Base-by-base conservation (phyloP, 176 grass and related monocot species). In the Luzula sylvatica region DNA sequence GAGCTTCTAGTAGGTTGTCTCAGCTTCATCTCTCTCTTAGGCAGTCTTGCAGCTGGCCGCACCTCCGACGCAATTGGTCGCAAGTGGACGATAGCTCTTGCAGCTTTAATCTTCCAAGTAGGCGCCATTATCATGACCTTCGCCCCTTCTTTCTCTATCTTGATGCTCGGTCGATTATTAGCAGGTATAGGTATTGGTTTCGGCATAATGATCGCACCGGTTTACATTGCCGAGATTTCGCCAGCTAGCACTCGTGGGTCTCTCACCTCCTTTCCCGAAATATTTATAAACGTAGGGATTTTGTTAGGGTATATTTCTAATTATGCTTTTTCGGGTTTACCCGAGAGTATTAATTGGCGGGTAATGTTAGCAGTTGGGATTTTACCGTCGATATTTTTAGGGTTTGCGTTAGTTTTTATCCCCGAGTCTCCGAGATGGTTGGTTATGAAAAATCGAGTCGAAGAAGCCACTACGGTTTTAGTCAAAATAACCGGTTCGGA, bases 201-300 rank as follows among this genome's bases (percentile, higher is more conserved):
- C 23, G 87, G 82, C 19, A 26, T 94, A 6, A 79, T 94, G 87
- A 72, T 94, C 15, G 82, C 82, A 13, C 87, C 87, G 1, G 78
- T 94, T 55, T 94, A 94, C 68, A 87, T 94, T 32, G 75, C 75
- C 0, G 87, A 94, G 78, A 94, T 94, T 39, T 87, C 87, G 2
- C 87, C 87, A 0, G 70, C 82, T 3, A 23, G 25, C 11, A 46
- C 50, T 0, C 61, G 87, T 15, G 87, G 82, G 38, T 83, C 82
- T 0, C 51, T 94, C 11, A 75, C 87, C 8, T 87, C 87, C 20
- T 87, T 94, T 51, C 87, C 82, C 17, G 87, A 94, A 68, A 83
- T 94, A n/a, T 94, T 83, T 68, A 83, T 87, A 68, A 94, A 82
- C 66, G 58, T 94, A 2, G 87, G 87, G 0, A 87, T 94, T 43